Percentiles rank a stretch among this genome's conserved stretches.
Evolutionary conservation across 192 early-diverging fungal genomes (phyloP).

Genomic region (Phycomyces nitens): DNA sequence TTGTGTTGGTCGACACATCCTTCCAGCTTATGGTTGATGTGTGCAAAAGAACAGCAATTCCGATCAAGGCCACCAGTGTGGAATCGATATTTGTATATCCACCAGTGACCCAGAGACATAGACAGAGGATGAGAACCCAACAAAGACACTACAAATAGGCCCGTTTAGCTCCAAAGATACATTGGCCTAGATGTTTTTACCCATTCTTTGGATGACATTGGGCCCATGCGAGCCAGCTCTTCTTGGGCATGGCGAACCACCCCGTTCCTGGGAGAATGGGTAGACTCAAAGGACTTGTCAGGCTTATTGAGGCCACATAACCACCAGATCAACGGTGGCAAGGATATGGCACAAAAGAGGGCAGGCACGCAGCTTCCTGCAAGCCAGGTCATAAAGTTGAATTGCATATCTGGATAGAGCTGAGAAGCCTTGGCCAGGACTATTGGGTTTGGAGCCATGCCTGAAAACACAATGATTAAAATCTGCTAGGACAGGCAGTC

Average conservation of each 20-base stretch:
- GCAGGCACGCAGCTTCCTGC: conserved; percentile 52
- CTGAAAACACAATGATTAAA: conserved; percentile 13
- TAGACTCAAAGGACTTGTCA: neutral
- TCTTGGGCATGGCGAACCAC: conserved; percentile 15
- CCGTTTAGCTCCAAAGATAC: neutral
- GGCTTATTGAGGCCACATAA: conserved; percentile 10
- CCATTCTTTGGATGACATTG: conserved; percentile 18
- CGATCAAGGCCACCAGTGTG: conserved; percentile 65
- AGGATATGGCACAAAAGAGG: conserved; percentile 17
- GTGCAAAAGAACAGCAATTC: conserved; percentile 53
- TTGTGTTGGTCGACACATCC: conserved; percentile 59
- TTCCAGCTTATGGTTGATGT: conserved; percentile 61
- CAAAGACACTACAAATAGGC: conserved; percentile 39
- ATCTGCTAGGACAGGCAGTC: too few relatives aligned
- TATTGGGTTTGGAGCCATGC: conserved; percentile 75
- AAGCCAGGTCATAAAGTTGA: conserved; percentile 65
- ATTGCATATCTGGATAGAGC: conserved; percentile 59
- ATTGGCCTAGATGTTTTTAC: neutral
- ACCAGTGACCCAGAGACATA: conserved; percentile 61
- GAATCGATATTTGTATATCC: conserved; percentile 59
- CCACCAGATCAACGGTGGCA: conserved; percentile 25
- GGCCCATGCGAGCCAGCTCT: conserved; percentile 17
- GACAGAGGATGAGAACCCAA: conserved; percentile 47
- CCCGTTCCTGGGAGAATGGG: too few relatives aligned
- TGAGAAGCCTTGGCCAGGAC: conserved; percentile 53